phyloP scores from a whole-genome alignment of 2,329 filamentous ascomycete species.

The Claviceps purpurea region DNA sequence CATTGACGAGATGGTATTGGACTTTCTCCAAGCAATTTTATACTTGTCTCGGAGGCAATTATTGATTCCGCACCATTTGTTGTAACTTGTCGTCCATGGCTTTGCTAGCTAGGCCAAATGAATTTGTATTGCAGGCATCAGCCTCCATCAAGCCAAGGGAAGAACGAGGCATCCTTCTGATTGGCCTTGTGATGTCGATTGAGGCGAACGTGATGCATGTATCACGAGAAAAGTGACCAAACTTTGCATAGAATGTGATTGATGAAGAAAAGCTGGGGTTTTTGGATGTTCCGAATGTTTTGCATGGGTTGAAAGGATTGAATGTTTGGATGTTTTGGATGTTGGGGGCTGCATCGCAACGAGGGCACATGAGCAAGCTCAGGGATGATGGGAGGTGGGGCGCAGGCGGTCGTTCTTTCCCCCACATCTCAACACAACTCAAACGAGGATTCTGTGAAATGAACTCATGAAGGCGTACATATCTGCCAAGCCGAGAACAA shows the following conservation, averaged over 20 bases:
- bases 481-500: background rate
- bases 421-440: background rate
- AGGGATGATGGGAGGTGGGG: background rate
- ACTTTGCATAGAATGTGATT: background rate
- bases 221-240: background rate
- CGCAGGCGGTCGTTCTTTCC: background rate
- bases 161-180: no score
- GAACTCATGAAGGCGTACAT: background rate
- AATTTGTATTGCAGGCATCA: no score
- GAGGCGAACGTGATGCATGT: no score
- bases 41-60: background rate
- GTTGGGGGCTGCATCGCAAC: background rate
- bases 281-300: no score
- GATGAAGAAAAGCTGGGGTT: background rate
- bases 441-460: slow-evolving; percentile 1
- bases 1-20: background rate
- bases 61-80: background rate
- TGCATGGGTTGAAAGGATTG: background rate
- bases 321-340: background rate
- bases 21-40: background rate
- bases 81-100: background rate
- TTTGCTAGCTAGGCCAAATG: background rate
- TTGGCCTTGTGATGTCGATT: no score
- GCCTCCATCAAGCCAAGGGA: no score
- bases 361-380: background rate